phyloP scores from a whole-genome alignment of 495 filamentous ascomycete species.

The Darksidea phi region DNA sequence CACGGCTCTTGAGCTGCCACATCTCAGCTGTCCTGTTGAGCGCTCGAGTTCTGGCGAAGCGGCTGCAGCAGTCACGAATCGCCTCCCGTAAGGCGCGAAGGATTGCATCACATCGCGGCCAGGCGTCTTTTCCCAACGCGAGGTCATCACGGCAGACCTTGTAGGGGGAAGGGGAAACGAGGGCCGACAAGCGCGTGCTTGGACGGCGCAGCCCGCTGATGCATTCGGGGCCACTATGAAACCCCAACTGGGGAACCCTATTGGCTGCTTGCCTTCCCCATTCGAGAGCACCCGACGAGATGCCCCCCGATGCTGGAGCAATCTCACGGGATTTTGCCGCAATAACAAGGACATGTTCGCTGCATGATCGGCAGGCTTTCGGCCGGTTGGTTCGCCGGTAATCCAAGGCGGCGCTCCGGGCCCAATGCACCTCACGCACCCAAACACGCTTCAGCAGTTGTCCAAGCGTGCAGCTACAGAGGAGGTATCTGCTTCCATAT shows the following conservation, averaged over 20 bases:
- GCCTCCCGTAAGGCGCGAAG: neutral
- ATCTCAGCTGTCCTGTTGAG: neutral
- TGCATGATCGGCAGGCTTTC: constrained; percentile 33
- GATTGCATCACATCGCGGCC: neutral
- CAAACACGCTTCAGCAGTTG: constrained; percentile 26
- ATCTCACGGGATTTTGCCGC: constrained; percentile 34
- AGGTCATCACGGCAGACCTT: too few relatives aligned
- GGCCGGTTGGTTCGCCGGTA: constrained; percentile 23
- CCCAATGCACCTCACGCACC: constrained; percentile 18
- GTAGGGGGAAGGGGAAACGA: neutral
- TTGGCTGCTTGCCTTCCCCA: constrained; percentile 11
- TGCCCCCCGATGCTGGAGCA: constrained; percentile 27
- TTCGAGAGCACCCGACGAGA: constrained; percentile 19
- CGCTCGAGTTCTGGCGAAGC: too few relatives aligned
- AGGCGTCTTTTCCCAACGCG: neutral
- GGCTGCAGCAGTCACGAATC: too few relatives aligned
- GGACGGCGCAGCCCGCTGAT: constrained; percentile 16
- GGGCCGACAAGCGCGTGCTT: constrained; percentile 14
- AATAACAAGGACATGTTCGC: constrained; percentile 27
- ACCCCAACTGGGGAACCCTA: constrained; percentile 34
- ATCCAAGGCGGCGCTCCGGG: too few relatives aligned
- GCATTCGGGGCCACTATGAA: constrained; percentile 30
- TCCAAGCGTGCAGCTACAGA: constrained; percentile 2
- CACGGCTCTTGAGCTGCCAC: neutral
- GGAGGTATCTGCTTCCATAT: neutral